These are phyloP conservation scores for Paspalum notatum DNA, from an alignment of 176 grass and related monocot genomes.

Conservation along the genomic window DNA sequence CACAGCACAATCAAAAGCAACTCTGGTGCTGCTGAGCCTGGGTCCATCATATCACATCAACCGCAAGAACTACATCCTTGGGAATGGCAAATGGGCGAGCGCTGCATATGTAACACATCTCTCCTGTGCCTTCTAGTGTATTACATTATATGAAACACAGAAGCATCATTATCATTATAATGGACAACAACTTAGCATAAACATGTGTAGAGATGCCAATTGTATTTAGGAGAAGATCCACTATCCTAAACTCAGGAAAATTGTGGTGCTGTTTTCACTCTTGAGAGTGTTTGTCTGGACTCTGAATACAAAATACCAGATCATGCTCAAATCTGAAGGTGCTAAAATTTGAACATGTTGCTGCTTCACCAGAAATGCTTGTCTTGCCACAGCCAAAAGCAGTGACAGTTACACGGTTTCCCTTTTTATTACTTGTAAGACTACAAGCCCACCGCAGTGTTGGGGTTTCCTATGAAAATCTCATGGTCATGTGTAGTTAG, in stretches of 20 bases:
- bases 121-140: background rate
- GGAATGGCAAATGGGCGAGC: too few species aligned
- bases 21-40: too few species aligned
- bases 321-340: background rate
- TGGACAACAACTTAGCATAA: background rate
- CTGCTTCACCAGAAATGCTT: background rate
- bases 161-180: background rate
- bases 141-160: background rate
- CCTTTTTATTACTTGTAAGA: constrained; percentile 19
- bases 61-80: too few species aligned
- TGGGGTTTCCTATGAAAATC: background rate
- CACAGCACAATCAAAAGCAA: too few species aligned
- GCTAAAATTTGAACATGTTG: background rate
- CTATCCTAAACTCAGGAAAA: background rate
- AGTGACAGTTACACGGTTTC: background rate
- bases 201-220: background rate
- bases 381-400: background rate
- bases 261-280: background rate
- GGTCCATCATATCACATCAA: too few species aligned
- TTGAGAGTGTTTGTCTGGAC: background rate
- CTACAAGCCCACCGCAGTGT: background rate
- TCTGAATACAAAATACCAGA: background rate
- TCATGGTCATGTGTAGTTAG: background rate
- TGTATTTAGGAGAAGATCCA: background rate
- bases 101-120: too few species aligned